Evolutionary conservation across 805 yeast species (phyloP), one percentile per base, ranked within the genome.

Genomic region (Starmerella scarabaei): DNA sequence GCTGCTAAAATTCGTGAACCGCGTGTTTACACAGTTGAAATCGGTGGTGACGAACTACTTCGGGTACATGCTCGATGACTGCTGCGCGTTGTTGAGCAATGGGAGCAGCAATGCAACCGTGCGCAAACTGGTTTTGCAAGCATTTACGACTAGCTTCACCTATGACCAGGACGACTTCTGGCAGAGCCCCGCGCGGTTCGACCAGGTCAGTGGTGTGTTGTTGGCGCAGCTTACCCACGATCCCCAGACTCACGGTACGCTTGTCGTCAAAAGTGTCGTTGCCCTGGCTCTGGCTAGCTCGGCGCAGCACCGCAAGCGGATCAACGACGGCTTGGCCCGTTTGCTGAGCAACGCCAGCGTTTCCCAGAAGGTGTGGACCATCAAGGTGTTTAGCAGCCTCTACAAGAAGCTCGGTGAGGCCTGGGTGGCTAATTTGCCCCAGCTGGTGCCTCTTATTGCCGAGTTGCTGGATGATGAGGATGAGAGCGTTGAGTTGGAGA

Each of bases 391-490:
- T 58, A 83, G 82, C 60, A 67, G 75, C 20, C 74, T 91, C 24
- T 91, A 85, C 69, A 80, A 81, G 49, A 81, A 81, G 65, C 79
- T 85, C 53, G 96, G 97, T 40, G 97, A 91, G 53, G 83, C 77
- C 58, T 91, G 97, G 98, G 69, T 91, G 49, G 66, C 79, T 26
- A 69, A 81, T 65, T 68, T 91, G 52, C 98, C 98, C 19, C 95
- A 86, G 56, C 70, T 91, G 51, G 94, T 91, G 47, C 99, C 99
- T 26, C 71, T 83, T 44, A 83, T 91, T 59, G 95, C 97, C 6
- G 99, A 91, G 62, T 64, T 91, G 42, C 68, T 91, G 47, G 99
- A 91, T 56, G 97, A 86, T 57, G 97, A 91, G 44, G 93, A 86
- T 47, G 98, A 91, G 59, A 75, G 72, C 36, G 94, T 91, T 23